Conservation (phyloP, 352 stramenopile species). For the Phytophthora pinifolia region DNA sequence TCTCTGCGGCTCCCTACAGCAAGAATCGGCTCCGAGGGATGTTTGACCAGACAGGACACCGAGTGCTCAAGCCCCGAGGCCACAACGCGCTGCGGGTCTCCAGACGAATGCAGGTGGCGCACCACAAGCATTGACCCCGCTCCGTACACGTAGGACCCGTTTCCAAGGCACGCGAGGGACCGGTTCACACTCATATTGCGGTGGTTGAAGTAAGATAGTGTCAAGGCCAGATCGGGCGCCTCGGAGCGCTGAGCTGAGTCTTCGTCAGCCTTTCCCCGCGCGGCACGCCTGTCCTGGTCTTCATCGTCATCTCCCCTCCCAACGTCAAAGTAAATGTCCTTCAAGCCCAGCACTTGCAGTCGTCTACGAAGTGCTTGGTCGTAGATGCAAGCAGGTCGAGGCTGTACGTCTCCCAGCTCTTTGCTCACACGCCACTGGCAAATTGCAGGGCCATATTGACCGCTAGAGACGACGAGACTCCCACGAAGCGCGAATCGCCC, state of each 20-base stretch:
- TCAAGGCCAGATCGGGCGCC: constrained; percentile 63
- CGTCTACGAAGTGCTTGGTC: constrained; percentile 21
- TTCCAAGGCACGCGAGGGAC: constrained; percentile 32
- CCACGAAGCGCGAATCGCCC: constrained; percentile 66
- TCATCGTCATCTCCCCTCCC: constrained; percentile 9
- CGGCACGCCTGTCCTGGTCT: constrained; percentile 1
- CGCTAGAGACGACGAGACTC: constrained; percentile 50
- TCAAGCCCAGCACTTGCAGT: constrained; percentile 30
- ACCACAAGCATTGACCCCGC: constrained; percentile 47
- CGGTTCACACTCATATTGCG: constrained; percentile 42
- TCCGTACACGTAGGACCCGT: constrained; percentile 41
- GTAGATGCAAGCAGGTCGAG: constrained; percentile 30
- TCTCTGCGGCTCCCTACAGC: constrained; percentile 46
- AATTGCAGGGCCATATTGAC: constrained; percentile 45
- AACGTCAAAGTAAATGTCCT: constrained; percentile 46
- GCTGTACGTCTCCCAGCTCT: constrained; percentile 46
- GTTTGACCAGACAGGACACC: constrained; percentile 53
- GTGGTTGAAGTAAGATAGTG: constrained; percentile 49
- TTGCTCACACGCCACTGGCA: constrained; percentile 74
- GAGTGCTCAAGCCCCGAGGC: constrained; percentile 45
- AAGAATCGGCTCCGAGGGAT: constrained; percentile 42
- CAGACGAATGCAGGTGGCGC: constrained; percentile 38
- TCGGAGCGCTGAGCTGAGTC: constrained; percentile 37
- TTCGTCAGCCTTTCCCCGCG: constrained; percentile 13
- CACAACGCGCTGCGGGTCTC: constrained; percentile 31